Conservation (phyloP, 176 grass and related monocot genomes). For the Pontederia paniculata region DNA sequence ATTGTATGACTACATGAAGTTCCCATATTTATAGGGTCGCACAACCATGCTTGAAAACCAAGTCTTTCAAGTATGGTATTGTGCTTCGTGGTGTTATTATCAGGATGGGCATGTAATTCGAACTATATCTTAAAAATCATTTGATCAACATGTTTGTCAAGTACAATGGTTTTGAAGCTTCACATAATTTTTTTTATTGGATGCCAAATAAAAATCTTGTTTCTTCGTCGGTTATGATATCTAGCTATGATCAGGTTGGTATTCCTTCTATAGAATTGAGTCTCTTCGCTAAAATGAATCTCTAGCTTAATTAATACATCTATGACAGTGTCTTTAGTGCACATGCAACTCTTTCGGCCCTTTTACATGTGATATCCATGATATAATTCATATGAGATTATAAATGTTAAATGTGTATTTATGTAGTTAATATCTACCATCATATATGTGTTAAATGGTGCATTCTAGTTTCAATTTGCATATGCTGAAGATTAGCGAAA, state of each 20-base stretch:
- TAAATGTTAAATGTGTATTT: no score
- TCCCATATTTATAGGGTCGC: no score
- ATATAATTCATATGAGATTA: no score
- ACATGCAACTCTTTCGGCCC: conserved; percentile 12
- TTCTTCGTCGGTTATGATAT: conserved; percentile 24
- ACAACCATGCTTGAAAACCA: no score
- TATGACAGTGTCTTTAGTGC: conserved; percentile 14
- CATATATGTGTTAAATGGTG: no score
- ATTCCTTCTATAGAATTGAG: conserved; percentile 9
- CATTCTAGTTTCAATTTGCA: no score
- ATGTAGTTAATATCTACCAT: no score
- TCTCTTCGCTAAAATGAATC: conserved; percentile 17
- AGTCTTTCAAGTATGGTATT: neutral
- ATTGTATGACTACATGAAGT: no score
- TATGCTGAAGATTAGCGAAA: no score
- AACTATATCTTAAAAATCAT: conserved; percentile 31
- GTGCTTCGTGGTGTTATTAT: conserved; percentile 12
- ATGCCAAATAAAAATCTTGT: conserved; percentile 29
- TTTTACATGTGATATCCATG: no score
- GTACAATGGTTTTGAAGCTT: conserved; percentile 9
- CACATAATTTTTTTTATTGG: conserved; percentile 22
- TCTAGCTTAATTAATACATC: conserved; percentile 17
- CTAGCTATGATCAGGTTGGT: conserved; percentile 18
- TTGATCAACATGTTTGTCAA: conserved; percentile 26
- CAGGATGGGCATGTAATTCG: conserved; percentile 15